Base-by-base conservation (phyloP, 768 basidiomycete genomes). In the Collybiopsis luxurians region DNA sequence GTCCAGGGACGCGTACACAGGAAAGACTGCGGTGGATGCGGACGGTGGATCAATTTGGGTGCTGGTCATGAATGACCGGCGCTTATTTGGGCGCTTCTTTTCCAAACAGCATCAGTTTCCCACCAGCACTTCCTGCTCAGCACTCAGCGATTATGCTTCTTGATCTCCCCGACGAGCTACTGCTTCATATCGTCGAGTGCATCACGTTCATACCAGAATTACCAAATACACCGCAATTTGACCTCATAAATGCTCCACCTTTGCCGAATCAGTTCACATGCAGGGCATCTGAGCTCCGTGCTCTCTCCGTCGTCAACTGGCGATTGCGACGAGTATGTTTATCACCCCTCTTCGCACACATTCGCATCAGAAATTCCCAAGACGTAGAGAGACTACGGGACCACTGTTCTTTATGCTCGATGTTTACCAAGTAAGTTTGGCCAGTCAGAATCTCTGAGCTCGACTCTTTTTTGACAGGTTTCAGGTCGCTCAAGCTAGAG, bases 1-100 rank as follows among this genome's bases (percentile, higher is more conserved):
- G 3, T 75, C 60, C 2, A 73, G 71, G 0, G 80, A 81, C 7
- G 76, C 75, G 1, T 72, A 71, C 4, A 77, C 70, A 1, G 71
- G 64, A 61, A 89, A 79, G 2, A 86, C 81, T 2, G 77, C 78
- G 15, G 63, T 61, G 2, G 72, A 67, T 0, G 69, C 59, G 0
- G 72, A 59, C 1, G 81, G 75, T 0, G 83, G 82, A 1, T 42
- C 9, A 42, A n/a, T 17, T 9, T 34, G 5, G 31, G 5, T 13
- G 31, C 13, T 13, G 31, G 5, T 34, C 31, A 34, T 34, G n/a
- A n/a, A n/a, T n/a, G n/a, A n/a, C n/a, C n/a, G n/a, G n/a, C n/a
- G n/a, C n/a, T n/a, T n/a, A n/a, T n/a, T n/a, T n/a, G n/a, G n/a
- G n/a, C n/a, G n/a, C n/a, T n/a, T n/a, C n/a, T n/a, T n/a, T n/a